These are phyloP conservation scores for Chlorokybus atmophyticus DNA, from an alignment of 139 green algal genomes.

Conservation along the genomic window DNA sequence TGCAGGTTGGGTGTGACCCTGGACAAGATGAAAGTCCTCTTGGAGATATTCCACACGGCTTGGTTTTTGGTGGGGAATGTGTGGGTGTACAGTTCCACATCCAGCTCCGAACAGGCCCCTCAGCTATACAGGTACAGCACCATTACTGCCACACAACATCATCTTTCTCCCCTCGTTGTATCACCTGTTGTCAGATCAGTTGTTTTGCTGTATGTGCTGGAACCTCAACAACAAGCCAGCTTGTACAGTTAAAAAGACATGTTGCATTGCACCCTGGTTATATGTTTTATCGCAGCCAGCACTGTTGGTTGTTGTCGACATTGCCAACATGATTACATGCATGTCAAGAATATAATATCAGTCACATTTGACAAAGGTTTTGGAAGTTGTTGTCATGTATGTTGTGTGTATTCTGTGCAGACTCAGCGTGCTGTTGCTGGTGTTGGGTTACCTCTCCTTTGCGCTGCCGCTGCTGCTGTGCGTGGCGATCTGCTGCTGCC, in stretches of 20 bases:
- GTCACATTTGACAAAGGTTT: no score
- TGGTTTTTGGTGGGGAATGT: slow-evolving; percentile 28
- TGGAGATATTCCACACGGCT: slow-evolving; percentile 23
- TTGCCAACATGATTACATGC: no score
- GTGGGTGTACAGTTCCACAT: slow-evolving; percentile 20
- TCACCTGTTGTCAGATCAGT: neutral
- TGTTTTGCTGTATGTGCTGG: neutral
- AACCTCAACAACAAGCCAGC: neutral
- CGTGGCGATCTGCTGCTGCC: slow-evolving; percentile 27
- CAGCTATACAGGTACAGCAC: slow-evolving; percentile 10
- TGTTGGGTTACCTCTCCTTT: slow-evolving; percentile 13
- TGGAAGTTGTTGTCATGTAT: no score
- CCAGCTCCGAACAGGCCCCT: neutral
- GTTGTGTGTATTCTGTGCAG: no score
- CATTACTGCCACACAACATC: neutral
- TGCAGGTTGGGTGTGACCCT: slow-evolving; percentile 18
- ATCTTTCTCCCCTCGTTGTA: neutral
- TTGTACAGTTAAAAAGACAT: neutral
- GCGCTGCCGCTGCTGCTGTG: slow-evolving; percentile 26
- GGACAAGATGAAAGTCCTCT: slow-evolving; percentile 15
- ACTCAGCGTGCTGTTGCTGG: slow-evolving; percentile 16
- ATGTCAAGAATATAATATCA: no score
- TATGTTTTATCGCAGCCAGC: neutral
- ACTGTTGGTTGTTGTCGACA: neutral
- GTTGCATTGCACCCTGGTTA: neutral